Evolutionary conservation across 1,284 basidiomycete species (phyloP), one percentile per base, ranked within the genome.

Genomic region (Marasmius tenuissimus): DNA sequence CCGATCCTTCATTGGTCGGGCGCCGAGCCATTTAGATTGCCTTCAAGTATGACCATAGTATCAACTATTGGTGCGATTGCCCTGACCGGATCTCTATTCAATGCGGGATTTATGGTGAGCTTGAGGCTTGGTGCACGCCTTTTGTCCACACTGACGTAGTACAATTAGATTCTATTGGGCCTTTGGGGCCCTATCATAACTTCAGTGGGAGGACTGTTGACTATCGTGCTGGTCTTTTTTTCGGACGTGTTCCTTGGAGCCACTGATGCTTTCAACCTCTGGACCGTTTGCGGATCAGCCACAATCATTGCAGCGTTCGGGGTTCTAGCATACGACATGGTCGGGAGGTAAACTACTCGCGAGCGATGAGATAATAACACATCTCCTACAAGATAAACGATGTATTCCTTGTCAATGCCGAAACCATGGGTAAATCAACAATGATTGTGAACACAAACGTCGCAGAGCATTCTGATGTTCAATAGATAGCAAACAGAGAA

Each of bases 131-230:
- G 33, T 59, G 50, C 56, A 51, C 14, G 58, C 52, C 20, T 50
- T 50, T 61, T 52, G 54, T 39, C 47, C 57, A 62, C 35, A 27
- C 34, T 61, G 61, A 52, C 39, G 35, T n/a, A 16, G 50, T 45
- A 18, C 60, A n/a, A n/a, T 12, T 63, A 93, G 92, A 83, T 92
- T 59, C 76, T 94, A 1, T 74, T 95, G 45, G 88, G 88, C 18
- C 71, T 90, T 12, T 95, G 92, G 93, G 94, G 93, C 6, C 92
- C 93, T 1, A 86, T 95, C 50, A 83, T 93, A 56, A 86, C 86
- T n/a, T 92, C 91, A 8, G 92, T 94, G 47, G 92, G 92, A 50
- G 91, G 83, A 72, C 80, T 96, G 18, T 80, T 94, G 55, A 94
- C 93, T 7, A 94, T 94, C 66, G 89, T 94, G 34, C 81, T 95